Evolutionary conservation across 2,329 filamentous ascomycete species (phyloP).

Genomic region (Fusarium sarcochroum): DNA sequence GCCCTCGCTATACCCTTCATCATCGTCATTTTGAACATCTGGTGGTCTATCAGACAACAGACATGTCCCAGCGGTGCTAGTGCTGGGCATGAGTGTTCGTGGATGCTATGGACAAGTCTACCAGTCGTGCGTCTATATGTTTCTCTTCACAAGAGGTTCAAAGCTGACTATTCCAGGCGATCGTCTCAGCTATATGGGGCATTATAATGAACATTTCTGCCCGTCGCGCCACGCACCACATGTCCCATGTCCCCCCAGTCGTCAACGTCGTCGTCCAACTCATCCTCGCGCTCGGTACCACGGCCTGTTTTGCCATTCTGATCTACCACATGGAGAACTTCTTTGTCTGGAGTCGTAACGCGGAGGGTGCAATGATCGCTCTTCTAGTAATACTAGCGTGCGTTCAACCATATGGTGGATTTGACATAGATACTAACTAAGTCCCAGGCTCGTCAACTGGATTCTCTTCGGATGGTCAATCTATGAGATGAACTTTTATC

Average conservation of each 20-base stretch:
- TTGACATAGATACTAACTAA: slow-evolving; percentile 1
- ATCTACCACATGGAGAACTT: slow-evolving; percentile 39
- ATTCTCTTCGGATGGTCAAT: slow-evolving; percentile 37
- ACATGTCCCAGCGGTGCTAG: slow-evolving; percentile 36
- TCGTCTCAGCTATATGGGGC: slow-evolving; percentile 40
- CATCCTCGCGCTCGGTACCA: slow-evolving; percentile 43
- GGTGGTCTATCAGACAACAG: slow-evolving; percentile 46
- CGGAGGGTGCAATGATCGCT: slow-evolving; percentile 42
- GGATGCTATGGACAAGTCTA: slow-evolving; percentile 45
- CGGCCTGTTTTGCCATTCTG: slow-evolving; percentile 41
- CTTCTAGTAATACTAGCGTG: slow-evolving; percentile 46
- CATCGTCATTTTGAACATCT: slow-evolving; percentile 61
- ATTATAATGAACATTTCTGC: slow-evolving; percentile 42
- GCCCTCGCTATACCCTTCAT: slow-evolving; percentile 49
- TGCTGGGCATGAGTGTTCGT: slow-evolving; percentile 38
- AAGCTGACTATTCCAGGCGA: slow-evolving; percentile 19
- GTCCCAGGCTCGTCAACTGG: slow-evolving; percentile 38
- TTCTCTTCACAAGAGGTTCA: background rate
- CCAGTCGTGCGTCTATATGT: slow-evolving; percentile 44
- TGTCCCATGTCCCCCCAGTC: slow-evolving; percentile 37
- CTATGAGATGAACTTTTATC: slow-evolving; percentile 29
- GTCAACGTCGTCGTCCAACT: slow-evolving; percentile 40
- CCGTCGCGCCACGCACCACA: slow-evolving; percentile 36
- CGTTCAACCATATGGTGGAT: background rate
- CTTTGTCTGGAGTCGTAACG: slow-evolving; percentile 29